Percentiles rank a stretch among this genome's conserved stretches.
These are phyloP conservation scores for Dendrobium huoshanense DNA, from an alignment of 106 monocot species.

Conservation along the genomic window DNA sequence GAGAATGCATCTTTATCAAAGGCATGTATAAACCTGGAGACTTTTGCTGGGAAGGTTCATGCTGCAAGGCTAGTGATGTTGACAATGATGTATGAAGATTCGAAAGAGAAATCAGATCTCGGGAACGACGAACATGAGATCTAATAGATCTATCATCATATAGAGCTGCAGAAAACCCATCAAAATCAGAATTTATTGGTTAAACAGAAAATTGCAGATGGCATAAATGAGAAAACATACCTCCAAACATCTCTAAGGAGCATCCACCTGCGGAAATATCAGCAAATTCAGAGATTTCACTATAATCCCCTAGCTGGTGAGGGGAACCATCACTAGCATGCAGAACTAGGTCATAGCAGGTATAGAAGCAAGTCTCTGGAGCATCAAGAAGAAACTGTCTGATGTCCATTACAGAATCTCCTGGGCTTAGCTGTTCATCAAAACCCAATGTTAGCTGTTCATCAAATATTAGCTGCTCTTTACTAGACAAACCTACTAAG, in stretches of 20 bases:
- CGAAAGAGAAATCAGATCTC: constrained; percentile 81
- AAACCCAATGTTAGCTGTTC: constrained; percentile 9
- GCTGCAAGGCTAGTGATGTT: constrained; percentile 75
- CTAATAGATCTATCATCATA: constrained; percentile 99
- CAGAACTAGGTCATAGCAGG: constrained; percentile 88
- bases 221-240: constrained; percentile 21
- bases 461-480: not conserved
- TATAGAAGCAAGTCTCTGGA: constrained; percentile 95
- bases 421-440: constrained; percentile 68
- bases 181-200: not conserved
- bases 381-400: constrained; percentile 98
- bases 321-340: constrained; percentile 74
- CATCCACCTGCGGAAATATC: constrained; percentile 85
- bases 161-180: constrained; percentile 45
- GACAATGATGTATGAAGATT: constrained; percentile 75
- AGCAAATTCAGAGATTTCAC: constrained; percentile 95
- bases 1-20: not conserved
- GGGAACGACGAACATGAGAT: constrained; percentile 70
- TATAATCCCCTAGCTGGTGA: constrained; percentile 86
- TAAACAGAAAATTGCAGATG: not conserved
- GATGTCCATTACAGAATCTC: constrained; percentile 95
- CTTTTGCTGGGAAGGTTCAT: constrained; percentile 54
- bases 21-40: constrained; percentile 36
- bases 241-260: constrained; percentile 84
- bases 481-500: not conserved